phyloP scores from a whole-genome alignment of 805 yeast species.

The Nematodospora valgi region DNA sequence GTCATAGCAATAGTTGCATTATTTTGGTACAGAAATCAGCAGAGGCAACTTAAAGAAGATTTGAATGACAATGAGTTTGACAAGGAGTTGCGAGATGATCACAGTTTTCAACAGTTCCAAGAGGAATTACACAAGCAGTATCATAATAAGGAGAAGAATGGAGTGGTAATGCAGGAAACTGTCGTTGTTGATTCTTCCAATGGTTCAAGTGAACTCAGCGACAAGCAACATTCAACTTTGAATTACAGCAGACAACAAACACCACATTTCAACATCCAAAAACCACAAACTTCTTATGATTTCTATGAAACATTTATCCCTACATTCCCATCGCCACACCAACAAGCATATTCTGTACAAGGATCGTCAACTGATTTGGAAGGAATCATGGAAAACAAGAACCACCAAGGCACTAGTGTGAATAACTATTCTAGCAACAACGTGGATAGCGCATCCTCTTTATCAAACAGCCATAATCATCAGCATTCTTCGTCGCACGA shows the following conservation, averaged over 20 bases:
- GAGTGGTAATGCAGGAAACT: background rate
- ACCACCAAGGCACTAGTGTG: background rate
- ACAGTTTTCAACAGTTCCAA: slow-evolving; percentile 32
- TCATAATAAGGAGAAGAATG: slow-evolving; percentile 1
- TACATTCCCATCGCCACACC: slow-evolving; percentile 22
- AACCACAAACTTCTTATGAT: slow-evolving; percentile 27
- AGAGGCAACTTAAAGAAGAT: slow-evolving; percentile 32
- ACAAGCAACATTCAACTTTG: background rate
- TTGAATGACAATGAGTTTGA: slow-evolving; percentile 24
- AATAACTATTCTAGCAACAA: background rate
- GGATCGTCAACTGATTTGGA: background rate
- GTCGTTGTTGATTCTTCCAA: slow-evolving; percentile 7
- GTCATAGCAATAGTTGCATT: slow-evolving; percentile 20
- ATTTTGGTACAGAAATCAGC: slow-evolving; percentile 29
- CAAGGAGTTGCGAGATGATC: slow-evolving; percentile 34
- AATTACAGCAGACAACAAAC: background rate
- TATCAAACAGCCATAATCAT: slow-evolving; percentile 1
- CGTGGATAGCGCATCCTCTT: background rate
- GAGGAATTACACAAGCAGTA: slow-evolving; percentile 31
- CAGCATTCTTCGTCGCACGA: slow-evolving; percentile 9
- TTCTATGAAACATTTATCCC: slow-evolving; percentile 44
- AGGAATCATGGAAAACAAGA: background rate
- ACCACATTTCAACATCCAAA: slow-evolving; percentile 1
- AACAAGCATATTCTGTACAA: slow-evolving; percentile 6
- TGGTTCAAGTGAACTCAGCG: slow-evolving; percentile 5